Base-by-base conservation (phyloP, 225 moss, liverwort and hornwort species). In the Asterella californica region DNA sequence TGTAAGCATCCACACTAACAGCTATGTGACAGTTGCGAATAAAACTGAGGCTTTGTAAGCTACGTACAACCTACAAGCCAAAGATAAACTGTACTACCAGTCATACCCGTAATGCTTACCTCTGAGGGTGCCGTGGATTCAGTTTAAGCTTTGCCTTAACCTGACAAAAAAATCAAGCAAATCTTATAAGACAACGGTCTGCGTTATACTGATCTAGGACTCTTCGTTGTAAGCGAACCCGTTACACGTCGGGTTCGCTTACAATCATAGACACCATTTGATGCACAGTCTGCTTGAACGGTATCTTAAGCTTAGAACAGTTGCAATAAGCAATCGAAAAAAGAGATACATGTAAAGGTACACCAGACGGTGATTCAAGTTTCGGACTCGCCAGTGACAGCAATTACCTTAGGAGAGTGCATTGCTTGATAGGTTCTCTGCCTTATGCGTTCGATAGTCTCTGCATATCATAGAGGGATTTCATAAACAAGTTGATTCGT, bases 361-460 rank as follows among this genome's bases (percentile, higher is more conserved):
- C 38, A 72, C 10, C 49, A 48, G 15, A 49, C 25, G 27, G 21
- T 12, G 30, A 64, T 29, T 6, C 10, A 24, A n/a, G 4, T 5
- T n/a, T 64, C 27, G 30, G 64, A 4, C n/a, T 50, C 0, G 32
- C 30, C 29, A 12, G 25, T 7, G 18, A 74, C 30, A 8, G 30
- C 19, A 14, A 38, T 90, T 87, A 96, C 96, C 90, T 88, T 59
- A 47, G 96, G 96, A 60, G 81, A 75, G 5, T 77, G 86, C 94
- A 96, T 96, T 6, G 96, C 96, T 68, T 67, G 60, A 77, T 67
- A 90, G 2, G 96, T 96, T 78, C 86, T 90, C 81, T 92, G 89
- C 83, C 74, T 91, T 63, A 96, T 96, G 72, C 85, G 92, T 79
- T 86, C 86, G 29, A 96, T 94, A 25, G 94, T 94, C 82, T 96